phyloP scores from a whole-genome alignment of 305 asterid genomes.

The Coffea humblotiana region DNA sequence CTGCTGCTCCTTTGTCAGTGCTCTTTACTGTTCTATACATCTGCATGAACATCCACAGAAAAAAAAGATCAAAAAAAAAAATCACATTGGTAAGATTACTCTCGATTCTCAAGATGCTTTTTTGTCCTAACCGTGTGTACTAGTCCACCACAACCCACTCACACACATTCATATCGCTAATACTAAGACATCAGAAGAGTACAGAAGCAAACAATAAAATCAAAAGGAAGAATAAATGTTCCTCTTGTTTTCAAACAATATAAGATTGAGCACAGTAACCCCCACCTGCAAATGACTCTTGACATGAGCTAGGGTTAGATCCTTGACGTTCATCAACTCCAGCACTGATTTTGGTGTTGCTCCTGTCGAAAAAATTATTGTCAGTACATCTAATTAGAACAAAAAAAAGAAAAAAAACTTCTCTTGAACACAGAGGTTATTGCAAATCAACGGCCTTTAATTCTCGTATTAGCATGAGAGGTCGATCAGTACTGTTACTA shows the following conservation, averaged over 20 bases:
- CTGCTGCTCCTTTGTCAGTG: conserved; percentile 68
- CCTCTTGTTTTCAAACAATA: conserved; percentile 12
- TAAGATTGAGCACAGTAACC: conserved; percentile 7
- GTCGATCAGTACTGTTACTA: neutral
- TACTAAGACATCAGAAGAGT: neutral
- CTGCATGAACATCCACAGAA: conserved; percentile 53
- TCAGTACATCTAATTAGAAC: neutral
- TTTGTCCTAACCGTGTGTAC: conserved; percentile 46
- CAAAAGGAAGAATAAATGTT: neutral
- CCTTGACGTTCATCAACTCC: conserved; percentile 86
- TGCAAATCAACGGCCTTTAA: neutral
- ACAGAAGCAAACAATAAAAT: neutral
- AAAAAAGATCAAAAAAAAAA: conserved; percentile 19
- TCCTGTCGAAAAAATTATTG: conserved; percentile 36
- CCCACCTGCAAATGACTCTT: conserved; percentile 88
- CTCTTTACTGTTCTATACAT: conserved; percentile 97
- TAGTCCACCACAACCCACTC: conserved; percentile 22
- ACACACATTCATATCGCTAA: conserved; percentile 12
- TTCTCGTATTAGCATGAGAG: neutral
- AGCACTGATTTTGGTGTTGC: conserved; percentile 89
- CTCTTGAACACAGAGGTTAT: neutral
- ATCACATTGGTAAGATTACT: conserved; percentile 32
- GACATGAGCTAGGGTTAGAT: conserved; percentile 91
- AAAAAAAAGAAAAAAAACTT: neutral
- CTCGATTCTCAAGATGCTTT: conserved; percentile 40